phyloP scores from a whole-genome alignment of 106 monocot genomes.

The Allium cepa region DNA sequence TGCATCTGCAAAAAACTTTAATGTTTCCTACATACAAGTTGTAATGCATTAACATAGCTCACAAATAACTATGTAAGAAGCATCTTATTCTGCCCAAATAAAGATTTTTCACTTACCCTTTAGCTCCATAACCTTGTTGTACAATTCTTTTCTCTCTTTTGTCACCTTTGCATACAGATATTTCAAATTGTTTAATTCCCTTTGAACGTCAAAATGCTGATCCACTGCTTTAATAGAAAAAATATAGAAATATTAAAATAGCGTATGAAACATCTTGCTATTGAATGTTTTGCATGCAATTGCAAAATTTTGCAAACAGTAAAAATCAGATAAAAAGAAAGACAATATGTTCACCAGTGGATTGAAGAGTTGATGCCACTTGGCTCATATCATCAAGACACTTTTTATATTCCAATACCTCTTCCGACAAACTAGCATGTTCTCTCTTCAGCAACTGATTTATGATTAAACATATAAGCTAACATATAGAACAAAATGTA shows the following conservation, averaged over 20 bases:
- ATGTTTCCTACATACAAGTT: slow-evolving; percentile 61
- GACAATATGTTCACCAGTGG: slow-evolving; percentile 14
- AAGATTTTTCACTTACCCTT: slow-evolving; percentile 38
- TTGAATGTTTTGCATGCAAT: not conserved
- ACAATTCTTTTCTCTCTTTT: slow-evolving; percentile 59
- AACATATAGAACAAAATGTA: not conserved
- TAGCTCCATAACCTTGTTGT: slow-evolving; percentile 79
- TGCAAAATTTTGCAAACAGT: not conserved
- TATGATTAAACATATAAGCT: not conserved
- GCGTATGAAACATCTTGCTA: too few relatives aligned
- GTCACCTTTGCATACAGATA: slow-evolving; percentile 53
- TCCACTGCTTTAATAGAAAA: slow-evolving; percentile 28
- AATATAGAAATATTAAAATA: not conserved
- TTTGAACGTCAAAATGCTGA: slow-evolving; percentile 24
- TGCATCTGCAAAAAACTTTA: slow-evolving; percentile 82
- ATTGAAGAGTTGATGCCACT: slow-evolving; percentile 23
- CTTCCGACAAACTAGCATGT: slow-evolving; percentile 41
- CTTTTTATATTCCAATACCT: slow-evolving; percentile 35
- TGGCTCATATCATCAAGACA: slow-evolving; percentile 39
- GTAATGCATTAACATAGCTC: too few relatives aligned
- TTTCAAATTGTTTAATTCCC: slow-evolving; percentile 42
- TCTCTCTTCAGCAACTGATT: slow-evolving; percentile 64
- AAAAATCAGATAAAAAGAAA: not conserved
- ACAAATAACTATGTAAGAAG: too few relatives aligned
- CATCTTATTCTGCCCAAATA: too few relatives aligned